Conservation (phyloP, 2,329 filamentous ascomycete species). For the Cadophora luteo-olivacea region DNA sequence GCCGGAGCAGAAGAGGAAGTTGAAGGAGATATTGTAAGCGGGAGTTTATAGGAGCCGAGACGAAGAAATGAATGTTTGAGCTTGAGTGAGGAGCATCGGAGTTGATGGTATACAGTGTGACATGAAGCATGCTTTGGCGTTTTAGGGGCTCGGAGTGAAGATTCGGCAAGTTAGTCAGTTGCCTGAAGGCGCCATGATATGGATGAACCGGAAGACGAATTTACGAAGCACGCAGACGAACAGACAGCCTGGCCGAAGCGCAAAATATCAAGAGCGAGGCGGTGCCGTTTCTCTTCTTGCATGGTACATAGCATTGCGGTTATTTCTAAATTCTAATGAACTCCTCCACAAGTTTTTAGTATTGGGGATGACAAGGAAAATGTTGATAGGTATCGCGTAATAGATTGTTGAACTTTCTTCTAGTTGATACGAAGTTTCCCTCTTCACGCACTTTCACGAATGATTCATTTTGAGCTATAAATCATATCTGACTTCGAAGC, state of each 20-base stretch:
- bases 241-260: no score
- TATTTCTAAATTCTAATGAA: constrained; percentile 16
- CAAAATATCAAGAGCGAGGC: background rate
- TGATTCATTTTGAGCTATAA: no score
- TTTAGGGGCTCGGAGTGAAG: constrained; percentile 9
- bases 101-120: constrained; percentile 1
- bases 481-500: no score
- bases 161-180: background rate
- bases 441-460: no score
- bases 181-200: background rate
- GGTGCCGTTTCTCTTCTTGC: background rate
- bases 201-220: background rate
- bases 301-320: background rate
- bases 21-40: constrained; percentile 76
- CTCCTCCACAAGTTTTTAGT: background rate
- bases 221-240: background rate
- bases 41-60: no score
- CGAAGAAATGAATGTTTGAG: background rate
- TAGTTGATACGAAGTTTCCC: no score
- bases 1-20: constrained; percentile 75
- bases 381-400: background rate
- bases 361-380: background rate
- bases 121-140: constrained; percentile 4
- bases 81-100: background rate
- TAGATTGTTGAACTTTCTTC: background rate